Conservation (phyloP, 164 flowering plant genomes). For the Echeveria elegans region DNA sequence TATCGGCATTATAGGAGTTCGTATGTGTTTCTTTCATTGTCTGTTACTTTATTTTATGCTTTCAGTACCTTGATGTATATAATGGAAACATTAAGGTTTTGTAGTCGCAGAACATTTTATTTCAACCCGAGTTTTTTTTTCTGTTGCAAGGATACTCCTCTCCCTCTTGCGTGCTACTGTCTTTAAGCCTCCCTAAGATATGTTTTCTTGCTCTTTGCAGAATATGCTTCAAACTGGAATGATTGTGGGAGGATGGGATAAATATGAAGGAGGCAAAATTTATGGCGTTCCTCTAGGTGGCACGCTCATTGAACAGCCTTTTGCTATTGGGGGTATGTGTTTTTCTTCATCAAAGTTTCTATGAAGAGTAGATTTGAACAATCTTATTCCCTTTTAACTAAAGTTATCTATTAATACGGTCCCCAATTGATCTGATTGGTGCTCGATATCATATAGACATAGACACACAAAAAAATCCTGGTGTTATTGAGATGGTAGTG, state of each 20-base stretch:
- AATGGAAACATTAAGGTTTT: too few species aligned
- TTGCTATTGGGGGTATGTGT: constrained; percentile 80
- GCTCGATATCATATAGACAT: too few species aligned
- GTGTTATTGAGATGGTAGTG: too few species aligned
- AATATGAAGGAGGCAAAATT: constrained; percentile 57
- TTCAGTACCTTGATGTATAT: not conserved
- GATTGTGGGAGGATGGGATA: constrained; percentile 98
- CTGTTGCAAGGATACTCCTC: not conserved
- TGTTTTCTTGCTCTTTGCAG: constrained; percentile 20
- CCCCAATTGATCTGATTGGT: too few species aligned
- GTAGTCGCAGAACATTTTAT: not conserved
- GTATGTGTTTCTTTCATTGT: not conserved
- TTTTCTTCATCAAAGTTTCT: not conserved
- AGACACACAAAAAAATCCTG: too few species aligned
- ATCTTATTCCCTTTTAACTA: not conserved
- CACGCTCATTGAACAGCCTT: constrained; percentile 82
- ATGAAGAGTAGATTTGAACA: not conserved
- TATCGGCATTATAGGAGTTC: not conserved
- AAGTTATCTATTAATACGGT: not conserved
- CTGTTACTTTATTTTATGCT: not conserved
- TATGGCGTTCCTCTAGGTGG: constrained; percentile 30
- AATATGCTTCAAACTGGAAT: constrained; percentile 80
- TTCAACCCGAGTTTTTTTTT: not conserved
- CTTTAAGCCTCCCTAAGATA: not conserved
- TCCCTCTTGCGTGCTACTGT: not conserved